These are phyloP conservation scores for Neoboletus subvelutipes DNA, from an alignment of 768 basidiomycete species.

Conservation along the genomic window DNA sequence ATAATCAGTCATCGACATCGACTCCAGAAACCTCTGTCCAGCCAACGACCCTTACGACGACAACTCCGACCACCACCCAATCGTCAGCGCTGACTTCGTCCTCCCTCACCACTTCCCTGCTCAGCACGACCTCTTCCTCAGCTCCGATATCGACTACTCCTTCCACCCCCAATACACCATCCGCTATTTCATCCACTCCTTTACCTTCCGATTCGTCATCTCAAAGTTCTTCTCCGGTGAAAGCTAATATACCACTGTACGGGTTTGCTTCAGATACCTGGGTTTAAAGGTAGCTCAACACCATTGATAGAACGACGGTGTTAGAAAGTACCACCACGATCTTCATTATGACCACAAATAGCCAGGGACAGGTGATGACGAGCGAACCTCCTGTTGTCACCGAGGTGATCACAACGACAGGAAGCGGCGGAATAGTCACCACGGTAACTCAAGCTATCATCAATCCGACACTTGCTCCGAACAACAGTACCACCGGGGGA, in stretches of 20 bases:
- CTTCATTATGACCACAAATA: conserved; percentile 61
- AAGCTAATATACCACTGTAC: conserved; percentile 22
- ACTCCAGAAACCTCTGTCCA: conserved; percentile 19
- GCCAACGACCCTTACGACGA: conserved; percentile 20
- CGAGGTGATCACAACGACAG: conserved; percentile 52
- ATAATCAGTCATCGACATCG: conserved; percentile 21
- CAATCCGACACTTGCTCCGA: conserved; percentile 69
- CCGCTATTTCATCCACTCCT: conserved; percentile 9
- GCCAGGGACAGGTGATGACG: conserved; percentile 45
- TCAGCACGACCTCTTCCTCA: conserved; percentile 11
- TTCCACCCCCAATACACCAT: conserved; percentile 15
- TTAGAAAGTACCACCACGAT: conserved; percentile 51
- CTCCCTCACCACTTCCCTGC: conserved; percentile 4
- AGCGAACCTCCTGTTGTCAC: conserved; percentile 61
- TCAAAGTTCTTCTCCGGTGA: conserved; percentile 4
- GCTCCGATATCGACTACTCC: conserved; percentile 17
- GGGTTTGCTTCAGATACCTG: conserved; percentile 18
- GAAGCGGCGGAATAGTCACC: conserved; percentile 48
- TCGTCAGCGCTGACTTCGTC: conserved; percentile 13
- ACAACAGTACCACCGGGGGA: conserved; percentile 39
- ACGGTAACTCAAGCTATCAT: conserved; percentile 63
- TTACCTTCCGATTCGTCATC: conserved; percentile 5
- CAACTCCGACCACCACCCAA: conserved; percentile 8
- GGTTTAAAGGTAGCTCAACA: conserved; percentile 11
- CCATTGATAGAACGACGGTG: conserved; percentile 45